These are phyloP conservation scores for Candida tallmaniae DNA, from an alignment of 805 yeast genomes.

Conservation along the genomic window DNA sequence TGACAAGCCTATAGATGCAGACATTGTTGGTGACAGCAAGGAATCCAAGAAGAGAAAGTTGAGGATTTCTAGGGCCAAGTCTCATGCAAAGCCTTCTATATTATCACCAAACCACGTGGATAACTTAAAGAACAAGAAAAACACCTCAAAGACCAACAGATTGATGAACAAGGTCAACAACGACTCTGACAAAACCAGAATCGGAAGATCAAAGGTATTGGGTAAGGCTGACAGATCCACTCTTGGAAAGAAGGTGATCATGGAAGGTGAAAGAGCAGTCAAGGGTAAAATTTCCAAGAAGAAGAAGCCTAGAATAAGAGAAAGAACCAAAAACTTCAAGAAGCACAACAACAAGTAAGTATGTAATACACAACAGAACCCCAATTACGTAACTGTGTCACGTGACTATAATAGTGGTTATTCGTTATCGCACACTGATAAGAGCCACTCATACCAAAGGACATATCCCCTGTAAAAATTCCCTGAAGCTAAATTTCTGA, in stretches of 20 bases:
- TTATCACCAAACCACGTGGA: conserved; percentile 43
- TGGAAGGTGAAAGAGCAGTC: conserved; percentile 77
- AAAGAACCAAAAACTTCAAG: conserved; percentile 49
- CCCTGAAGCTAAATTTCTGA: no score
- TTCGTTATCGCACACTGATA: no score
- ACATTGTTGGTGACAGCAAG: no score
- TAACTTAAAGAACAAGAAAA: conserved; percentile 23
- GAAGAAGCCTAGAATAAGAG: conserved; percentile 58
- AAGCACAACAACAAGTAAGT: no score
- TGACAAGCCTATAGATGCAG: conserved; percentile 62
- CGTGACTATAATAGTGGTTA: no score
- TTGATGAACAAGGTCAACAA: conserved; percentile 38
- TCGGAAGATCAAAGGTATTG: conserved; percentile 76
- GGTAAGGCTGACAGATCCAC: conserved; percentile 78
- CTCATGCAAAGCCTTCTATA: conserved; percentile 36
- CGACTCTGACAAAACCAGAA: conserved; percentile 66
- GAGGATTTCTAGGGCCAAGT: conserved; percentile 62
- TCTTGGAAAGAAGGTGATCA: conserved; percentile 45
- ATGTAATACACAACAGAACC: no score
- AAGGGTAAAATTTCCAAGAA: conserved; percentile 43
- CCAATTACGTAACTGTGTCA: no score
- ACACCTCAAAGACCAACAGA: conserved; percentile 11
- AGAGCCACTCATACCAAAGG: neutral
- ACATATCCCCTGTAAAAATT: no score
- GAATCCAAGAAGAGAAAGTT: conserved; percentile 48